Conservation (phyloP, 2,329 filamentous ascomycete genomes). For the Dactylellina sp. region DNA sequence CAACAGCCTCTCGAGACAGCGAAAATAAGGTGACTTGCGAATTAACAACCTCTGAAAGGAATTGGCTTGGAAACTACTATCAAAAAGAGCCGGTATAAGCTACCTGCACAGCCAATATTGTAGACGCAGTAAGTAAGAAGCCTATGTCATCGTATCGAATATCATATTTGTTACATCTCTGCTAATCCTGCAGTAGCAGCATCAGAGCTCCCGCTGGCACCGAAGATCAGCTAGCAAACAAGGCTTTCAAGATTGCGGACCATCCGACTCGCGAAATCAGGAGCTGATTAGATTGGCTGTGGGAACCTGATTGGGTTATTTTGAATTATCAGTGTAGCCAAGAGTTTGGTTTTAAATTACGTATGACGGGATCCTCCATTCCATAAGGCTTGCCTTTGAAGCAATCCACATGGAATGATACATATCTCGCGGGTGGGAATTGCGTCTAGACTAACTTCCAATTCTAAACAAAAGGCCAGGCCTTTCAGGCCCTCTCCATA, state of each 20-base stretch:
- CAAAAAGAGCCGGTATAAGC: neutral
- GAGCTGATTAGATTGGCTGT: neutral
- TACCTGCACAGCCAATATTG: constrained; percentile 13
- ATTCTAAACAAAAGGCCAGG: constrained; percentile 8
- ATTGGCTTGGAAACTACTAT: neutral
- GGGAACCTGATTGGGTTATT: neutral
- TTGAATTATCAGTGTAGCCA: neutral
- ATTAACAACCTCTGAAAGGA: neutral
- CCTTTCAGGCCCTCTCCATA: constrained; percentile 25
- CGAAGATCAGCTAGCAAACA: neutral
- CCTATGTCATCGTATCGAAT: neutral
- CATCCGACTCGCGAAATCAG: constrained; percentile 13
- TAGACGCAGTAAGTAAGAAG: constrained; percentile 1
- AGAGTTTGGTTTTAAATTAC: neutral
- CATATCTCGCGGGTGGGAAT: too few species aligned
- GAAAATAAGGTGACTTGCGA: constrained; percentile 6
- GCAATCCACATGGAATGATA: constrained; percentile 7
- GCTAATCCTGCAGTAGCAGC: too few species aligned
- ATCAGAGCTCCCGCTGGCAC: neutral
- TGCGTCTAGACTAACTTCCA: neutral
- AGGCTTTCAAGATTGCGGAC: constrained; percentile 5
- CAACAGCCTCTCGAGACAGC: constrained; percentile 29
- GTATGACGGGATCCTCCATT: constrained; percentile 12
- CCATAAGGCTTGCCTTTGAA: neutral
- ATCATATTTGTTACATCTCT: neutral